These are phyloP conservation scores for Suhomyces tanzawaensis DNA, from an alignment of 805 yeast genomes.

Conservation along the genomic window DNA sequence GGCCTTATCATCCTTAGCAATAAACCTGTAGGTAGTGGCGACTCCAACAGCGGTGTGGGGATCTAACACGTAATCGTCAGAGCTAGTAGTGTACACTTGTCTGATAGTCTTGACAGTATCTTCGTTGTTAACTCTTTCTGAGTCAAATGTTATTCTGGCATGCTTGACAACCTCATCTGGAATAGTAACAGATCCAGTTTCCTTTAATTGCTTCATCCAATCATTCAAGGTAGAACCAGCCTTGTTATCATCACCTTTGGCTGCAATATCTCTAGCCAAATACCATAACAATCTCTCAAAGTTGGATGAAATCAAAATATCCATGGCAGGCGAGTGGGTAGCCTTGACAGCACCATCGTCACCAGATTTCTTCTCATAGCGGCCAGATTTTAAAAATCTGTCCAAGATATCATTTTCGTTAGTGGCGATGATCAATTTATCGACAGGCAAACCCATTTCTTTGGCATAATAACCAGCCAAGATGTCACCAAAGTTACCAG, in stretches of 20 bases:
- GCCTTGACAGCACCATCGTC: slow-evolving; percentile 60
- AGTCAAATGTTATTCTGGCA: slow-evolving; percentile 68
- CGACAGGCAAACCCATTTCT: slow-evolving; percentile 92
- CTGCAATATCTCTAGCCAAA: slow-evolving; percentile 70
- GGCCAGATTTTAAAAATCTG: slow-evolving; percentile 85
- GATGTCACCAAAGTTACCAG: slow-evolving; percentile 98
- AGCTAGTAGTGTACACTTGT: slow-evolving; percentile 56
- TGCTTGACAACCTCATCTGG: slow-evolving; percentile 59
- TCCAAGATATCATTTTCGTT: slow-evolving; percentile 93
- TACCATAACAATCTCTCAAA: slow-evolving; percentile 97
- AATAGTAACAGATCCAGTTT: slow-evolving; percentile 73
- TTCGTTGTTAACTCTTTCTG: slow-evolving; percentile 75
- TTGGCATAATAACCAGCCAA: slow-evolving; percentile 94
- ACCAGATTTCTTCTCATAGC: slow-evolving; percentile 67
- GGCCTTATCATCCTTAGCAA: slow-evolving; percentile 44
- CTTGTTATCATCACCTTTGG: slow-evolving; percentile 47
- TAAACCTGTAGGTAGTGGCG: slow-evolving; percentile 65
- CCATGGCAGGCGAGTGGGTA: slow-evolving; percentile 98
- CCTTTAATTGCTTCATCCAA: slow-evolving; percentile 80
- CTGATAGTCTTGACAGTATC: slow-evolving; percentile 81
- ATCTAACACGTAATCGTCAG: slow-evolving; percentile 77
- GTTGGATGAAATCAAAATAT: slow-evolving; percentile 89
- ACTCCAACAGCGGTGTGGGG: slow-evolving; percentile 98
- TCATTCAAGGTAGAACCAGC: slow-evolving; percentile 71
- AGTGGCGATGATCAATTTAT: slow-evolving; percentile 86